Evolutionary conservation across 1,284 basidiomycete species (phyloP), one percentile per base, ranked within the genome.

Genomic region (Sphagnurus paluster): DNA sequence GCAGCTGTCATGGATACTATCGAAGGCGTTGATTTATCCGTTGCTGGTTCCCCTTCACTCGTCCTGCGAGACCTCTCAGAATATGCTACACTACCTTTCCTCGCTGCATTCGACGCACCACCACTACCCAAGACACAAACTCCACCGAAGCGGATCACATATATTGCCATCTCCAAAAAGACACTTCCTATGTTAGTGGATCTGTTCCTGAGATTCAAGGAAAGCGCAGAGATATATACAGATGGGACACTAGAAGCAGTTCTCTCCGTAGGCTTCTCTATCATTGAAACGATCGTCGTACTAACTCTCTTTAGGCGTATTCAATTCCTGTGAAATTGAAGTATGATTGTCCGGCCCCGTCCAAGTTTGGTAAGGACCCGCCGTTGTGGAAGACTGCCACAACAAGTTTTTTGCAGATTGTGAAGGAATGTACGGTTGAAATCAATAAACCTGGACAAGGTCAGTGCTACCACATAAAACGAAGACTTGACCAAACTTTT

Each of bases 381-480:
- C 91, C 93, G 0, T 67, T 97, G 6, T 97, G 93, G 94, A 93
- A 93, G 67, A 93, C 90, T 0, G 93, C 92, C 2, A 87, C 88
- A 8, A 80, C 73, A 4, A 80, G 75, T 57, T 88, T 90, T 63
- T 66, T 90, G 54, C 71, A 70, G 11, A 75, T 88, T 40, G 82
- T 89, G 38, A 86, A 80, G 49, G 84, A 85, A 50, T 79, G 79
- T 53, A 73, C 77, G 2, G 52, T 61, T 28, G 76, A 75, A 49
- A 66, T 88, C 33, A 67, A 77, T 50, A 56, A 55, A 7, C 60
- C 84, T 9, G 76, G 67, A 11, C 56, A 70, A 50, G 69, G 82
- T 81, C 23, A 46, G 71, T 66, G 26, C 39, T 28, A 21, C 23
- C 16, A n/a, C 25, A 17, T 11, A 5, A 6, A 16, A 4, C 4